These are phyloP conservation scores for Phytophthora melonis DNA, from an alignment of 352 stramenopile genomes.

Conservation along the genomic window DNA sequence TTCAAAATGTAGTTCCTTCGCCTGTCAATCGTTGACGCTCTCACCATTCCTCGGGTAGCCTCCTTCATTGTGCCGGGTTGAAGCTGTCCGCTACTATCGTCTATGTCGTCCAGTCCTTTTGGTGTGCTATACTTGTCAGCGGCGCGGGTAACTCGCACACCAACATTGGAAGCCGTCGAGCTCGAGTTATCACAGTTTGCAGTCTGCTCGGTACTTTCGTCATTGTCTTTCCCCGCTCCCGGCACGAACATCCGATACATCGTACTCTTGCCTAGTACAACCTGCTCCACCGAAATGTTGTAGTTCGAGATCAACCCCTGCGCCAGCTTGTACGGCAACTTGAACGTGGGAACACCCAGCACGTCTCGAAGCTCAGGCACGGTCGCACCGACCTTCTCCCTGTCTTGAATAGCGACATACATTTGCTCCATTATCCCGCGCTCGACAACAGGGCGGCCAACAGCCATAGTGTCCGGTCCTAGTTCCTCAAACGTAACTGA, in stretches of 20 bases:
- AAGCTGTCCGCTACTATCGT: conserved; percentile 17
- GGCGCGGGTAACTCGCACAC: conserved; percentile 38
- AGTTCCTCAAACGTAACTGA: conserved; percentile 37
- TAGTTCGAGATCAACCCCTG: conserved; percentile 86
- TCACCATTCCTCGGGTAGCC: conserved; percentile 57
- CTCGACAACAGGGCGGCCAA: conserved; percentile 62
- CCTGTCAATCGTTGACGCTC: conserved; percentile 64
- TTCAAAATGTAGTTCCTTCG: conserved; percentile 67
- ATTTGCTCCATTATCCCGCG: conserved; percentile 87
- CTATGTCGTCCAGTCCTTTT: conserved; percentile 22
- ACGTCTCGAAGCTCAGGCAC: conserved; percentile 85
- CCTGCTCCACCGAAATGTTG: conserved; percentile 78
- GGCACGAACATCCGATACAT: conserved; percentile 89
- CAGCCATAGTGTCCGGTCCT: conserved; percentile 23
- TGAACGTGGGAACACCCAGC: conserved; percentile 84
- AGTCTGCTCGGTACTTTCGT: conserved; percentile 8
- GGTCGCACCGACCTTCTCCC: conserved; percentile 60
- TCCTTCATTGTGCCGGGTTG: conserved; percentile 72
- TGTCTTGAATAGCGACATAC: conserved; percentile 65
- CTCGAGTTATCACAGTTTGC: conserved; percentile 5
- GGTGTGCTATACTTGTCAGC: conserved; percentile 41
- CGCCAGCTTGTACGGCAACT: conserved; percentile 82
- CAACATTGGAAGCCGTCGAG: conserved; percentile 17
- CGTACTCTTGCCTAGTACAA: conserved; percentile 81
- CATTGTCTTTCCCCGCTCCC: conserved; percentile 5